A percentile compares a stretch with the other conserved stretches of the same genome.
These are phyloP conservation scores for Heritiera fomes DNA, from an alignment of 345 rosid species.

Conservation along the genomic window DNA sequence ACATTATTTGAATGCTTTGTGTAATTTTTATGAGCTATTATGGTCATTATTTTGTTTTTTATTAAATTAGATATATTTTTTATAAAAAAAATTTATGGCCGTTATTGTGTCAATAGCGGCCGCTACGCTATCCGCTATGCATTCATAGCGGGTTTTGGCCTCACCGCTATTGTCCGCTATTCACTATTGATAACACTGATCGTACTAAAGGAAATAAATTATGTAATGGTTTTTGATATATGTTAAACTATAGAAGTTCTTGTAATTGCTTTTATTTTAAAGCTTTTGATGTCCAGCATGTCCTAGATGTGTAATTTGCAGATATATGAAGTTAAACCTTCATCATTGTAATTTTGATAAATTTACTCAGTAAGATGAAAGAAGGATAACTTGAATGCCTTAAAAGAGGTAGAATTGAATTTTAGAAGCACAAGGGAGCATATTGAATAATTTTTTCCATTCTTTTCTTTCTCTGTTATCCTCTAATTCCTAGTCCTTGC, in stretches of 20 bases:
- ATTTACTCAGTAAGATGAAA: background rate
- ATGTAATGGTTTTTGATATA: background rate
- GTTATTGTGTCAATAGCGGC: too few species aligned
- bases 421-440: background rate
- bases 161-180: too few species aligned
- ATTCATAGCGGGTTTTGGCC: too few species aligned
- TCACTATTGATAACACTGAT: too few species aligned
- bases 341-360: background rate
- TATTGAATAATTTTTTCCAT: background rate
- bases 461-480: background rate
- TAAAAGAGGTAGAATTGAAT: background rate
- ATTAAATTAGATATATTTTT: too few species aligned
- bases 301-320: background rate
- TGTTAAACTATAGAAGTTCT: background rate
- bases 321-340: background rate
- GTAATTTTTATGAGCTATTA: too few species aligned
- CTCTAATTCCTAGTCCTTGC: conserved; percentile 13
- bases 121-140: too few species aligned
- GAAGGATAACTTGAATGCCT: background rate
- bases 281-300: background rate
- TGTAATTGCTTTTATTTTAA: conserved; percentile 8
- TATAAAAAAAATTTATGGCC: too few species aligned
- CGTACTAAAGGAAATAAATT: background rate
- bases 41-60: too few species aligned
- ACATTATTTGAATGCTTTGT: too few species aligned